Base-by-base conservation (phyloP, 306 rosid species). In the Prunus fruticosa region DNA sequence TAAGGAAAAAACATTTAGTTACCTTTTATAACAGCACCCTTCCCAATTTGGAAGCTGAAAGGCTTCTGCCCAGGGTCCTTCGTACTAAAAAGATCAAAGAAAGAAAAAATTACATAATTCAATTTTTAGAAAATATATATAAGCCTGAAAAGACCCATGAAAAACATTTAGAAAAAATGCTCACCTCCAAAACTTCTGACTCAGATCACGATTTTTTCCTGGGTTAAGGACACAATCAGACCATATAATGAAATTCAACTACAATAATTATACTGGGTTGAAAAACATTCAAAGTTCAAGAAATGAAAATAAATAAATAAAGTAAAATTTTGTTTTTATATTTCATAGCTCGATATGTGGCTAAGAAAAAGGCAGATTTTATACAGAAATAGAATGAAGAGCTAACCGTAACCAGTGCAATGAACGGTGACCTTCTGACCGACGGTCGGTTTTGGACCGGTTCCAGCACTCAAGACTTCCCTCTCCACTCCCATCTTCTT, bases 401-500 rank as follows among this genome's bases (percentile, higher is more conserved):
- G 50, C 89, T 15, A 34, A 93, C 98, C 98, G 53, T 12, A 94
- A 72, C 98, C 98, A 67, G 96, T 94, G 92, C 98, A 94, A 87
- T 94, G 97, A 69, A 94, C 95, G 20, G 98, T 94, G 65, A 92
- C 97, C 78, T 67, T 88, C 68, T 89, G 98, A 72, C 98, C 98
- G 22, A 84, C 74, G 2, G 71, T 15, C 0, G 96, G 97, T 72
- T 88, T 94, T 49, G 97, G 90, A 67, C 98, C 98, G 8, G 79
- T 84, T 76, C 98, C 96, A 4, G 96, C 75, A 69, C 92, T 87
- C 9, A 94, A 25, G 38, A 90, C 22, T 77, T 90, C 92, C 85
- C 90, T 94, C 86, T 92, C 95, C 72, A 94, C 85, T 85, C 98
- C 98, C 97, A 94, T 94, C 28, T 56, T 78, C 57, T 61, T 4